phyloP scores from a whole-genome alignment of 2,329 filamentous ascomycete genomes.

The Ophiostoma pallidulum region DNA sequence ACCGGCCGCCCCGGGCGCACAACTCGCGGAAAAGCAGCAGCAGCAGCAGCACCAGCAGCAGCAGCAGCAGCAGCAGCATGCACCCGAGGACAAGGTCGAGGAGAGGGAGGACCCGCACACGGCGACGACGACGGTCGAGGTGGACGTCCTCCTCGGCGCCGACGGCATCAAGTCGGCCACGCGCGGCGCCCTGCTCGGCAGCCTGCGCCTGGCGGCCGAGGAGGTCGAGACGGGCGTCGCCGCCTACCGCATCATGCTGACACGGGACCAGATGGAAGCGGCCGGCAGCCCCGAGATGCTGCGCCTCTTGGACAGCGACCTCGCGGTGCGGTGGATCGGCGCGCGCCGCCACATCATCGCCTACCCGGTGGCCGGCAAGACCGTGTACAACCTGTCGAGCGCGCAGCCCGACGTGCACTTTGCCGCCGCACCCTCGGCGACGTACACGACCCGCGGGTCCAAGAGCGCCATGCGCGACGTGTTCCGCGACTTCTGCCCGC shows the following conservation, averaged over 20 bases:
- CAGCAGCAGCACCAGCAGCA: too few species aligned
- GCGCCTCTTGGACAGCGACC: conserved; percentile 55
- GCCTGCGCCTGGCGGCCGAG: conserved; percentile 40
- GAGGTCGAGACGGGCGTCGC: conserved; percentile 65
- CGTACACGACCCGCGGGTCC: conserved; percentile 54
- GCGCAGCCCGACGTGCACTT: conserved; percentile 54
- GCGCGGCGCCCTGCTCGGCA: conserved; percentile 44
- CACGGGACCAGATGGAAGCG: conserved; percentile 55
- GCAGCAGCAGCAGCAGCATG: background rate
- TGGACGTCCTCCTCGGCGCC: conserved; percentile 42
- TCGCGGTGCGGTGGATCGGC: conserved; percentile 67
- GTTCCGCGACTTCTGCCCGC: conserved; percentile 51
- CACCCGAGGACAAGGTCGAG: background rate
- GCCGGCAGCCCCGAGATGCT: conserved; percentile 58
- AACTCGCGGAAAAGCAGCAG: too few species aligned
- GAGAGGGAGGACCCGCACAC: conserved; percentile 23
- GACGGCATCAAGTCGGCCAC: conserved; percentile 47
- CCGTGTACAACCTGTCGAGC: conserved; percentile 55
- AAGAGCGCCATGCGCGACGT: conserved; percentile 53
- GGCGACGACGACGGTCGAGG: conserved; percentile 41
- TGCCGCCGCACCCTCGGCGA: conserved; percentile 45
- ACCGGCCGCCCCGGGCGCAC: too few species aligned
- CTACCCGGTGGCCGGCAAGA: conserved; percentile 61
- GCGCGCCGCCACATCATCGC: conserved; percentile 67
- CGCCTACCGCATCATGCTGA: conserved; percentile 70